These are phyloP conservation scores for Suillus discolor DNA, from an alignment of 768 basidiomycete species.

Conservation along the genomic window DNA sequence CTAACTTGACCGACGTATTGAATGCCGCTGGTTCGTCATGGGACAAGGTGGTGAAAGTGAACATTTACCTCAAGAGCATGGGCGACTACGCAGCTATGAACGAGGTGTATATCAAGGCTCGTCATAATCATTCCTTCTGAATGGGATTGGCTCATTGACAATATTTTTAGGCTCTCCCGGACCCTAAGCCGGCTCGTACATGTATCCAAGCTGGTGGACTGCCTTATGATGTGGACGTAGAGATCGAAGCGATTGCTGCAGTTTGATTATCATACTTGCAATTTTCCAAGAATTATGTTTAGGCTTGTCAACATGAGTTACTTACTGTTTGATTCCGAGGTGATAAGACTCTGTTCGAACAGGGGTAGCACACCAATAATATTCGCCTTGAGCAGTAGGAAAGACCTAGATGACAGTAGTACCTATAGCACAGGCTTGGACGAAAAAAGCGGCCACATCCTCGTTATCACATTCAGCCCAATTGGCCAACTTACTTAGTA, in stretches of 20 bases:
- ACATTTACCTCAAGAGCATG: conserved; percentile 66
- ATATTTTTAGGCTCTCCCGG: conserved; percentile 44
- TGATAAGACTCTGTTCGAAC: neutral
- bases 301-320: neutral
- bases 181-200: conserved; percentile 71
- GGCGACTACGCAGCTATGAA: conserved; percentile 59
- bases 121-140: conserved; percentile 5
- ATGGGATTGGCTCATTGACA: conserved; percentile 5
- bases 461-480: neutral
- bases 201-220: conserved; percentile 75
- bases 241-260: conserved; percentile 72
- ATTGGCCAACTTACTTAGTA: neutral
- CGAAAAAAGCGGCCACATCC: neutral
- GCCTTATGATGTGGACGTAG: conserved; percentile 70
- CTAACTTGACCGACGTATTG: conserved; percentile 56
- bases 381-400: no score
- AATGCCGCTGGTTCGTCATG: conserved; percentile 57
- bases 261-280: conserved; percentile 11
- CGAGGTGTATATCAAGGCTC: conserved; percentile 56
- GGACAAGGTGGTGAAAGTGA: conserved; percentile 60
- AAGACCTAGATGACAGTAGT: neutral
- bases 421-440: neutral
- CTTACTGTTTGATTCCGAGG: neutral
- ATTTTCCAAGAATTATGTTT: neutral
- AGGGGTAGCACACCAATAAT: neutral